These are phyloP conservation scores for Xylaria sp. DNA, from an alignment of 2,329 filamentous ascomycete genomes.

Conservation along the genomic window DNA sequence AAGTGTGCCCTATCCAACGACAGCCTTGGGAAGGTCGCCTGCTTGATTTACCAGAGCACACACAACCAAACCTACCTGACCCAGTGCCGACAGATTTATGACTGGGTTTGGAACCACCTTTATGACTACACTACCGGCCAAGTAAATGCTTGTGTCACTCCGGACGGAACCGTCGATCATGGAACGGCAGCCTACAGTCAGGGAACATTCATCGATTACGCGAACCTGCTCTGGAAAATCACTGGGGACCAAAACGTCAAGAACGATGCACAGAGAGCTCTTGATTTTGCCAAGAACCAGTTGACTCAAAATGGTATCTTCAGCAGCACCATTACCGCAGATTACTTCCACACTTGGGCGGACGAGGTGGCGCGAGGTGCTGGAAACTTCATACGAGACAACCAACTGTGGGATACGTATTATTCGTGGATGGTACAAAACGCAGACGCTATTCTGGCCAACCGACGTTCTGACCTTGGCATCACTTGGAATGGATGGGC, in stretches of 20 bases:
- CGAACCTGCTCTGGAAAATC: slow-evolving; percentile 8
- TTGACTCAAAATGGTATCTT: slow-evolving; percentile 3
- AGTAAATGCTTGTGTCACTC: background rate
- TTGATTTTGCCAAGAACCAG: background rate
- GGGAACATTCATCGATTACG: slow-evolving; percentile 14
- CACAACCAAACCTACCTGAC: background rate
- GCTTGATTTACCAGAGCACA: slow-evolving; percentile 14
- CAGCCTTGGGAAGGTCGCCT: slow-evolving; percentile 14
- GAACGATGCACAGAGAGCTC: background rate
- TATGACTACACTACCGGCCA: background rate
- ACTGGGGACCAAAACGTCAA: background rate
- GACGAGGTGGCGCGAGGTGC: slow-evolving; percentile 9
- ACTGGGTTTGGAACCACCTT: slow-evolving; percentile 1
- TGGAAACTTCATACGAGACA: background rate
- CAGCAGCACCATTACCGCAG: background rate
- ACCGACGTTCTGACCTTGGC: background rate
- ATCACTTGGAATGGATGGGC: slow-evolving; percentile 6
- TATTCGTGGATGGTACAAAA: slow-evolving; percentile 5
- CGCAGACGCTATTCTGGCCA: slow-evolving; percentile 4
- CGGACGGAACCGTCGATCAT: background rate
- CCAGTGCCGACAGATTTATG: background rate
- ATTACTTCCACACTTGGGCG: background rate
- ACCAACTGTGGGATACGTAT: background rate
- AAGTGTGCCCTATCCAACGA: slow-evolving; percentile 13
- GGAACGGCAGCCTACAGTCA: slow-evolving; percentile 5